Percentiles rank a stretch among this genome's conserved stretches.
These are phyloP conservation scores for Arabidopsis lyrata DNA, from an alignment of 441 rosid genomes.

Conservation along the genomic window DNA sequence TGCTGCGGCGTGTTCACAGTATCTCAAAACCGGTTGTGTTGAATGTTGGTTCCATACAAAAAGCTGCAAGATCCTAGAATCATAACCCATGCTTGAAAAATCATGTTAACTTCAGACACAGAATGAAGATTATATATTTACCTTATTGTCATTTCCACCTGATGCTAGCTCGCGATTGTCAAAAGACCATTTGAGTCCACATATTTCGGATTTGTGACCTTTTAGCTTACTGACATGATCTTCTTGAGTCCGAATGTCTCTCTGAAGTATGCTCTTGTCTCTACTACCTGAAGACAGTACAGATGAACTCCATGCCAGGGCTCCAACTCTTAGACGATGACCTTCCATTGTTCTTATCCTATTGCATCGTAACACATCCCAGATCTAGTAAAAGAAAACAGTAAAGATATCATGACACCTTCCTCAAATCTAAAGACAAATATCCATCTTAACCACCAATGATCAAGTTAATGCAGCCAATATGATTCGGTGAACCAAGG, in stretches of 20 bases:
- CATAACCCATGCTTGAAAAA: slow-evolving; percentile 46
- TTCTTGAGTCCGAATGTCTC: slow-evolving; percentile 80
- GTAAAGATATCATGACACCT: background rate
- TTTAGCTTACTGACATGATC: slow-evolving; percentile 83
- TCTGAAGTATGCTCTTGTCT: slow-evolving; percentile 87
- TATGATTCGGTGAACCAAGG: background rate
- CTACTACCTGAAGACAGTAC: slow-evolving; percentile 91
- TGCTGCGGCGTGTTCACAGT: slow-evolving; percentile 93
- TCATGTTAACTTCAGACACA: background rate
- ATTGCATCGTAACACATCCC: slow-evolving; percentile 88
- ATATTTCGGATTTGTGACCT: slow-evolving; percentile 95
- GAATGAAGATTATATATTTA: slow-evolving; percentile 42
- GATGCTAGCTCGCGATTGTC: slow-evolving; percentile 96
- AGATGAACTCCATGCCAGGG: slow-evolving; percentile 89
- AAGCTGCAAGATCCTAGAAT: slow-evolving; percentile 61
- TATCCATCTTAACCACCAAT: background rate
- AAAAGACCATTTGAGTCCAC: slow-evolving; percentile 95
- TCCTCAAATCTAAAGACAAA: background rate
- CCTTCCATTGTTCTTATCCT: slow-evolving; percentile 93
- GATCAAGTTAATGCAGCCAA: background rate
- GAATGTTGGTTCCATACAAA: slow-evolving; percentile 98
- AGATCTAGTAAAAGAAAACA: slow-evolving; percentile 55
- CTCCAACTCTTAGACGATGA: slow-evolving; percentile 87
- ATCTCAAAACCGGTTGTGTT: slow-evolving; percentile 83
- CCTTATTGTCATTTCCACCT: slow-evolving; percentile 95